Conservation (phyloP, 345 rosid species). For the Kandelia obovata region DNA sequence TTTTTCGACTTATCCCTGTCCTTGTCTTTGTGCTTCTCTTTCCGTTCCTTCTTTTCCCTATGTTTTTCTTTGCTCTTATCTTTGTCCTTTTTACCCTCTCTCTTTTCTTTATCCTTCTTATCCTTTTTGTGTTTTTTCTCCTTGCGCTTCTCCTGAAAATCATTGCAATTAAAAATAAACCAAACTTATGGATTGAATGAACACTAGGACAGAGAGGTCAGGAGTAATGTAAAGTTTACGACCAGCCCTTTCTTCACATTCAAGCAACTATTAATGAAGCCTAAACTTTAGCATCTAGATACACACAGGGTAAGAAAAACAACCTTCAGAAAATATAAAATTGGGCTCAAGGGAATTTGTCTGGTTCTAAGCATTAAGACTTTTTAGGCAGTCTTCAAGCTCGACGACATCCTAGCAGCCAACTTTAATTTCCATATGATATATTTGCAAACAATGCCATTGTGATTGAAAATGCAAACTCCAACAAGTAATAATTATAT, state of each 20-base stretch:
- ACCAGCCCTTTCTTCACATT: neutral
- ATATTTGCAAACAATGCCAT: no score
- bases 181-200: constrained; percentile 4
- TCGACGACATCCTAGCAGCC: no score
- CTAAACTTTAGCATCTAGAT: neutral
- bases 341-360: neutral
- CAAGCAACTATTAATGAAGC: neutral
- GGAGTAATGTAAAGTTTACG: no score
- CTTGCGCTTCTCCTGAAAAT: constrained; percentile 48
- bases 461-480: no score
- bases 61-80: constrained; percentile 48
- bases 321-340: no score
- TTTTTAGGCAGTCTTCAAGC: no score
- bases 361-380: neutral
- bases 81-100: constrained; percentile 51
- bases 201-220: neutral
- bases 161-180: constrained; percentile 3
- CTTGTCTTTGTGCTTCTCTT: constrained; percentile 45
- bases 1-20: constrained; percentile 37
- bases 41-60: constrained; percentile 35
- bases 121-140: constrained; percentile 58
- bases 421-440: no score
- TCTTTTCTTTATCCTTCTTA: constrained; percentile 43
- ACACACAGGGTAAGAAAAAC: neutral
- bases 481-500: no score